Evolutionary conservation across 2,329 filamentous ascomycete genomes (phyloP).

Genomic region (Exophiala bonariae): DNA sequence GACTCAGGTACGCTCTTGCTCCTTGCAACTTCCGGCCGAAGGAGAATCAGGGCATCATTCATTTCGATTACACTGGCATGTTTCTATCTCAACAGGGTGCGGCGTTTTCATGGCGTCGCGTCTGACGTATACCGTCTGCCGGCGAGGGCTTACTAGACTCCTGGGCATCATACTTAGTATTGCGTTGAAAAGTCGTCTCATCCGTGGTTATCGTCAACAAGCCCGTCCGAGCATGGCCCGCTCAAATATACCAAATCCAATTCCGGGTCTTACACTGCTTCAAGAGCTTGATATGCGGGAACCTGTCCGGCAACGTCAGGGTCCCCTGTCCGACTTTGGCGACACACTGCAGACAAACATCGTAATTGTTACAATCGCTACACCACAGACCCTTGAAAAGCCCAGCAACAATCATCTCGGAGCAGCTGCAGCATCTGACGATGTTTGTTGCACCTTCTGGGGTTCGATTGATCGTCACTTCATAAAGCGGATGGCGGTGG

Average conservation of each 20-base stretch:
- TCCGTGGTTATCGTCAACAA: too few species aligned
- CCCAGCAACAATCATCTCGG: slow-evolving; percentile 1
- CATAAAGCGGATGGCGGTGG: background rate
- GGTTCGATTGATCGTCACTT: background rate
- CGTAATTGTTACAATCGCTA: background rate
- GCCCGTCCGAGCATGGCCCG: too few species aligned
- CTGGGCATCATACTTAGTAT: too few species aligned
- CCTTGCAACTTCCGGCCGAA: too few species aligned
- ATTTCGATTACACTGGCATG: too few species aligned
- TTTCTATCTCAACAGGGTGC: too few species aligned
- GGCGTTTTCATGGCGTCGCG: too few species aligned
- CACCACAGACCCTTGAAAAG: slow-evolving; percentile 1
- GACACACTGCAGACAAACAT: background rate
- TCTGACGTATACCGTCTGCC: too few species aligned
- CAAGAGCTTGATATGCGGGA: slow-evolving; percentile 2
- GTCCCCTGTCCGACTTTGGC: background rate
- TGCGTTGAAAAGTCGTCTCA: too few species aligned
- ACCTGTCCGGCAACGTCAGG: background rate
- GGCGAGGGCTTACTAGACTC: too few species aligned
- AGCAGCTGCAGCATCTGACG: background rate
- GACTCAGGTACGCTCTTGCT: too few species aligned
- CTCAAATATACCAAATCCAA: background rate
- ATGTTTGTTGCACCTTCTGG: background rate
- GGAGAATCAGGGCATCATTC: too few species aligned
- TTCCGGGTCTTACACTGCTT: background rate